These are phyloP conservation scores for Primulina eburnea DNA, from an alignment of 257 asterid genomes.

Conservation along the genomic window DNA sequence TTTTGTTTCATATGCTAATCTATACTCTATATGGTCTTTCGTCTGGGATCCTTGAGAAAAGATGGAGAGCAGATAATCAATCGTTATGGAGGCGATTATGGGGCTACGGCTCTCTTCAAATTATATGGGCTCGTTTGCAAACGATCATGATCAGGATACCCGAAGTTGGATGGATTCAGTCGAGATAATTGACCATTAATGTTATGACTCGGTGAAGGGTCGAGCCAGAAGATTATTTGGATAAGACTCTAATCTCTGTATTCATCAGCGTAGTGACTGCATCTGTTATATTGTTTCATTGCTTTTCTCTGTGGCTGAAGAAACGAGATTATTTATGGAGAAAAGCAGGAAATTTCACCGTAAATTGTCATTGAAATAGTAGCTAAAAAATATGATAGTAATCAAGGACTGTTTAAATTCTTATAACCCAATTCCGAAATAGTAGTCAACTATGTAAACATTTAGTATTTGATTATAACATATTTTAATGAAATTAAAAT, in stretches of 20 bases:
- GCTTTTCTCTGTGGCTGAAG: neutral
- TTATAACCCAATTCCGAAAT: too few species aligned
- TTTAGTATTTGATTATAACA: too few species aligned
- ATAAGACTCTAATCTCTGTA: conserved; percentile 9
- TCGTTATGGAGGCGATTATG: neutral
- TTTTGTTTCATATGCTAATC: neutral
- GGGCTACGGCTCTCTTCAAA: neutral
- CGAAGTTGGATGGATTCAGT: neutral
- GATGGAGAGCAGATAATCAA: neutral
- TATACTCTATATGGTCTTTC: neutral
- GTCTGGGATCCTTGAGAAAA: conserved; percentile 5
- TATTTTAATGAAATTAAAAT: too few species aligned
- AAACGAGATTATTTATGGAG: neutral
- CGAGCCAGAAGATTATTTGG: conserved; percentile 5
- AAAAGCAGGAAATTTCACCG: neutral
- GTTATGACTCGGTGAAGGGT: conserved; percentile 18
- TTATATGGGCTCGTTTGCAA: neutral
- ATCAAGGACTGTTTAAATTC: neutral
- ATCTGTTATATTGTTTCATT: neutral
- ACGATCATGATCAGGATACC: conserved; percentile 8
- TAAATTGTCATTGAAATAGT: neutral
- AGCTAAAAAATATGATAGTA: too few species aligned
- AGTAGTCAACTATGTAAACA: too few species aligned
- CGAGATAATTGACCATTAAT: conserved; percentile 3
- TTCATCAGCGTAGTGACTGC: neutral